Evolutionary conservation across 2,329 filamentous ascomycete genomes (phyloP).

Genomic region (Fusarium coffeatum): DNA sequence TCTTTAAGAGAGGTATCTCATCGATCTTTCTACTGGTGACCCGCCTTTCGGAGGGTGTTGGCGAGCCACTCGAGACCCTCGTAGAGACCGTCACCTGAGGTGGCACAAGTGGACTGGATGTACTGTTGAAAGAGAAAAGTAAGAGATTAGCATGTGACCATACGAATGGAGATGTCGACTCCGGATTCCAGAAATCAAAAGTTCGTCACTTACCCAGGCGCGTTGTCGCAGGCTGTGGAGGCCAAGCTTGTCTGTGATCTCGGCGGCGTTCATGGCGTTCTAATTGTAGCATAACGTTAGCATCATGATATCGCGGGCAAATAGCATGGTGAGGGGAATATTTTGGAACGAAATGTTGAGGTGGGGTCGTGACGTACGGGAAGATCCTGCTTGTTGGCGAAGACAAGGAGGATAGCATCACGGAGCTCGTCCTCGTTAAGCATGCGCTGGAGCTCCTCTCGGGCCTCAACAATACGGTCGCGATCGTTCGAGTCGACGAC

Average conservation of each 20-base stretch:
- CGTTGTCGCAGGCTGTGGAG: conserved; percentile 99
- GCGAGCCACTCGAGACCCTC: conserved; percentile 97
- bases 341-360: conserved; percentile 19
- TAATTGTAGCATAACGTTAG: conserved; percentile 54
- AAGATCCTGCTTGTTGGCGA: conserved; percentile 99
- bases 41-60: conserved; percentile 82
- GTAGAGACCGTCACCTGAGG: conserved; percentile 98
- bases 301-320: conserved; percentile 11
- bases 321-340: conserved; percentile 4
- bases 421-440: conserved; percentile 99
- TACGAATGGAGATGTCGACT: neutral
- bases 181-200: conserved; percentile 9
- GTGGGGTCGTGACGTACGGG: conserved; percentile 72
- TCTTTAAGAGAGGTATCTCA: conserved; percentile 50
- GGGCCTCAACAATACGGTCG: conserved; percentile 96
- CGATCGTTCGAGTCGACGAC: conserved; percentile 99
- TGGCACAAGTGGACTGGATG: conserved; percentile 99
- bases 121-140: conserved; percentile 68
- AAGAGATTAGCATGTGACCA: conserved; percentile 38
- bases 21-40: conserved; percentile 66
- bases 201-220: conserved; percentile 85
- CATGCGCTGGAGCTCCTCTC: conserved; percentile 97
- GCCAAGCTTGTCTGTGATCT: conserved; percentile 99
- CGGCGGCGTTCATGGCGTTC: conserved; percentile 99
- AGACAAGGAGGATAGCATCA: conserved; percentile 95